Base-by-base conservation (phyloP, 202 grass and related monocot species). In the Cymbopogon flexuosus region DNA sequence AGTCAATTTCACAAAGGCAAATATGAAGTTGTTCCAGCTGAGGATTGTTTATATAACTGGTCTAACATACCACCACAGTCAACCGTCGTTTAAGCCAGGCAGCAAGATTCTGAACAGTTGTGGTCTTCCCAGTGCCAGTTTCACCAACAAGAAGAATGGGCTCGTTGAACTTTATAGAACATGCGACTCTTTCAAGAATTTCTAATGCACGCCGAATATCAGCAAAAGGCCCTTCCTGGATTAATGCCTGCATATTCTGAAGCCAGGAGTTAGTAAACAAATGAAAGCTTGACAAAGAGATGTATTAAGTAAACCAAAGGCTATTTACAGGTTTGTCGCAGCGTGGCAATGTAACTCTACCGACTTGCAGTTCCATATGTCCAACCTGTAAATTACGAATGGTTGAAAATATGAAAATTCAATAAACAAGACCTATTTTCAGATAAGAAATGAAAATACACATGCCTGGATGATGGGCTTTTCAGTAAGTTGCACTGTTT, bases 121-220 rank as follows among this genome's bases (percentile, higher is more conserved):
- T 97, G 37, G 94, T 97, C 85, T 97, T 97, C 77, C 63, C 94
- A 10, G 94, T 97, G 51, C 94, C 94, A 63, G 94, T 97, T 94
- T 97, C 94, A 69, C 94, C 94, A 83, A 97, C 94, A n/a, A 97
- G 88, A 90, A 97, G 94, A 85, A 94, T 86, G 41, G 94, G 90
- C 86, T 97, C 91, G 13, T 94, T 97, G 76, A 83, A 85, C 72
- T 92, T 94, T 78, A 97, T 76, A 67, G 94, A 97, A 79, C 87
- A 92, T 64, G 91, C 89, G 80, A 97, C 87, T 70, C 88, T 91
- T 86, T 97, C 94, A 46, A 97, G 89, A 83, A 83, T 81, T 85
- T 94, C 85, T 71, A 94, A 65, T 69, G 90, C 82, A 62, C 49
- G 70, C 56, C 81, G 88, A 82, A 94, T 90, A 87, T 84, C 84